A percentile compares a stretch with the other conserved stretches of the same genome.
phyloP scores from a whole-genome alignment of 2,329 filamentous ascomycete species.

The Talaromyces piceae region DNA sequence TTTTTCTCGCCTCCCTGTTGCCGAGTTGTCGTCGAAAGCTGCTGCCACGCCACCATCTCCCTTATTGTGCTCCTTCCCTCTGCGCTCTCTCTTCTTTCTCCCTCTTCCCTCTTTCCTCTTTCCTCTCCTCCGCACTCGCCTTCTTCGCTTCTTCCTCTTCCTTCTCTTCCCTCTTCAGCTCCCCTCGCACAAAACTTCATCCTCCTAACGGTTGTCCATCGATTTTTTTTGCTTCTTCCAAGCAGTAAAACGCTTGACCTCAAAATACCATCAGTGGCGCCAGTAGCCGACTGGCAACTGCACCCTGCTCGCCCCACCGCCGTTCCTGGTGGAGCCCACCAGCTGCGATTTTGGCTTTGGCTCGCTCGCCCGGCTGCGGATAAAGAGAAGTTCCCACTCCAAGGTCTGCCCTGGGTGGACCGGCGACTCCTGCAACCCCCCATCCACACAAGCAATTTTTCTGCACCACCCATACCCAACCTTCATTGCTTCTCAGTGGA shows the following conservation, averaged over 20 bases:
- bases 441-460: conserved; percentile 26
- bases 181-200: no score
- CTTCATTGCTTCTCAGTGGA: conserved; percentile 24
- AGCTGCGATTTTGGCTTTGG: conserved; percentile 17
- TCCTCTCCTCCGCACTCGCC: conserved; percentile 12
- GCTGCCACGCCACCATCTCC: conserved; percentile 1
- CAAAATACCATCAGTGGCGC: neutral
- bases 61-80: conserved; percentile 13
- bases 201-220: conserved; percentile 1
- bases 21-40: neutral
- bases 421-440: conserved; percentile 14
- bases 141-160: conserved; percentile 13
- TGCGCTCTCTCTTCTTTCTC: conserved; percentile 8
- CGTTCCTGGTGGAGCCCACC: conserved; percentile 34
- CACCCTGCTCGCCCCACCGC: conserved; percentile 34
- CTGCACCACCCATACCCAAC: conserved; percentile 16
- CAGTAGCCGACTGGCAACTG: conserved; percentile 10
- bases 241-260: neutral
- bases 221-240: neutral
- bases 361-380: conserved; percentile 33
- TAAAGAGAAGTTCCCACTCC: conserved; percentile 34
- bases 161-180: conserved; percentile 14
- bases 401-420: conserved; percentile 33
- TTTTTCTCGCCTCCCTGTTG: neutral
- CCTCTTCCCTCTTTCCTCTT: conserved; percentile 7